Percentiles rank a stretch among this genome's conserved stretches.
Evolutionary conservation across 805 yeast genomes (phyloP).

Genomic region (Candida pseudoglaebosa): DNA sequence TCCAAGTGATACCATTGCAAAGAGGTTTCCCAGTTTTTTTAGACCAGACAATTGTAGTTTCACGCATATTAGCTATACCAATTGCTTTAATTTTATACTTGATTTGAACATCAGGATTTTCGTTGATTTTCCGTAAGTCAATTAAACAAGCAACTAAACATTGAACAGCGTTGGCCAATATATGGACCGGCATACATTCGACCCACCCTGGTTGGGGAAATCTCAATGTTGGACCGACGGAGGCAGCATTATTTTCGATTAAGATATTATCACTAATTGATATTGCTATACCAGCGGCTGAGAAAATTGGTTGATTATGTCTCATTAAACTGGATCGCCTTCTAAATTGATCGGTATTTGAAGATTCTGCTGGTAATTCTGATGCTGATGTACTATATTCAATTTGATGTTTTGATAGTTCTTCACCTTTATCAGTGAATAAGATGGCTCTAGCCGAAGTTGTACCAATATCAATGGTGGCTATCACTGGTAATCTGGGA

Average conservation of each 20-base stretch:
- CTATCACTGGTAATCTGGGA: slow-evolving; percentile 45
- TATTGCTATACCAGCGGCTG: slow-evolving; percentile 73
- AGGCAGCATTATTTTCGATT: slow-evolving; percentile 54
- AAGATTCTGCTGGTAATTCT: slow-evolving; percentile 42
- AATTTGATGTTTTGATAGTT: slow-evolving; percentile 84
- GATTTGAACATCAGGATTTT: slow-evolving; percentile 44
- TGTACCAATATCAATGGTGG: slow-evolving; percentile 86
- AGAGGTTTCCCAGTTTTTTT: slow-evolving; percentile 77
- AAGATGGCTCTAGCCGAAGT: slow-evolving; percentile 87
- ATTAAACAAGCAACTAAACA: slow-evolving; percentile 69
- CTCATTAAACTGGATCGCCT: slow-evolving; percentile 41
- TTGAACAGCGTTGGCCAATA: slow-evolving; percentile 73
- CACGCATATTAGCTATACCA: slow-evolving; percentile 95
- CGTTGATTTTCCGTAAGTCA: slow-evolving; percentile 54
- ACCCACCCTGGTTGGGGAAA: slow-evolving; percentile 91
- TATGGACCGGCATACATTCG: slow-evolving; percentile 84
- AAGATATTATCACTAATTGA: slow-evolving; percentile 54
- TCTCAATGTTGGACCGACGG: slow-evolving; percentile 63
- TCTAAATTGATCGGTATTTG: slow-evolving; percentile 42
- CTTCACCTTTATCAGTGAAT: slow-evolving; percentile 68
- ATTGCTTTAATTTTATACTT: slow-evolving; percentile 65
- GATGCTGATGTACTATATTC: slow-evolving; percentile 78
- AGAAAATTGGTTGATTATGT: slow-evolving; percentile 56
- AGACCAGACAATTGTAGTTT: slow-evolving; percentile 88
- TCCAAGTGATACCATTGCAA: slow-evolving; percentile 92